Conservation (phyloP, 495 filamentous ascomycete species). For the Lindgomyces ingoldianus region DNA sequence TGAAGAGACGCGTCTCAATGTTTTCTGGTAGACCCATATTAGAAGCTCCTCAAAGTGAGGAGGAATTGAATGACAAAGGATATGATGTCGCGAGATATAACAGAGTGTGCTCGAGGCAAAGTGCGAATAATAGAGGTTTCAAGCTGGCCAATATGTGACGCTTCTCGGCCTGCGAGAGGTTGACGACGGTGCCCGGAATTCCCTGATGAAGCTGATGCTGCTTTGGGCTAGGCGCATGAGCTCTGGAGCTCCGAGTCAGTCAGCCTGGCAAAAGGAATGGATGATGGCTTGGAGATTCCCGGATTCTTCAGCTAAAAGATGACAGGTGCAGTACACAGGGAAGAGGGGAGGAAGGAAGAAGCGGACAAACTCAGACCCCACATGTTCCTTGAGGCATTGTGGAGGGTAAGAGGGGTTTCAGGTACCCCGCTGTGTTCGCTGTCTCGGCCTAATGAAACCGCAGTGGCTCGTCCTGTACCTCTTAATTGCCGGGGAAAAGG, state of each 20-base stretch:
- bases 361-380: constrained; percentile 13
- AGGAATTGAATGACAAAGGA: neutral
- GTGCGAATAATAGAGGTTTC: neutral
- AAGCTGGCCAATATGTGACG: no score
- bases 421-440: constrained; percentile 9
- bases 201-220: no score
- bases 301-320: no score
- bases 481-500: constrained; percentile 26
- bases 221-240: no score
- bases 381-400: constrained; percentile 14
- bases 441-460: constrained; percentile 23
- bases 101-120: neutral
- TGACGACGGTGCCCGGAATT: no score
- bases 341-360: neutral
- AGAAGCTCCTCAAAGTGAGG: neutral
- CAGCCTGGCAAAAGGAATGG: no score
- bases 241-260: no score
- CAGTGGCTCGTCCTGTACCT: neutral
- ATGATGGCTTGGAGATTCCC: no score
- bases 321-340: no score
- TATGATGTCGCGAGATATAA: neutral
- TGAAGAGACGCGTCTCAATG: constrained; percentile 49
- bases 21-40: constrained; percentile 29
- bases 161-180: no score
- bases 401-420: neutral